phyloP scores from a whole-genome alignment of 495 filamentous ascomycete species.

The Filosporella fistucella region DNA sequence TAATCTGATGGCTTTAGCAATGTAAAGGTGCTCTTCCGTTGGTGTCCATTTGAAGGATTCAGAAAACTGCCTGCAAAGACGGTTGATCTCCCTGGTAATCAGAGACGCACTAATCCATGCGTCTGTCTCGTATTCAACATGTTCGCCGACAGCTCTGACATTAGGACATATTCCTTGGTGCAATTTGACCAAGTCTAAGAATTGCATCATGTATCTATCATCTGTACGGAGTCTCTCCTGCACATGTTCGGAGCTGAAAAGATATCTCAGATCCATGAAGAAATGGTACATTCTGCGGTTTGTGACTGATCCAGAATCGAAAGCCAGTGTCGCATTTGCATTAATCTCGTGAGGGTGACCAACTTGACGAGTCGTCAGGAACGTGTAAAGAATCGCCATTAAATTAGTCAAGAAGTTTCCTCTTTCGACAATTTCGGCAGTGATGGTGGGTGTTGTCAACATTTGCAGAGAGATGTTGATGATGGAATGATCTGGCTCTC shows the following conservation, averaged over 20 bases:
- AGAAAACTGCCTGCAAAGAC: slow-evolving; percentile 79
- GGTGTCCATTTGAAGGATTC: slow-evolving; percentile 72
- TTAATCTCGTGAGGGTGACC: slow-evolving; percentile 86
- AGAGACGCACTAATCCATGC: slow-evolving; percentile 96
- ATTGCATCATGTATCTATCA: slow-evolving; percentile 84
- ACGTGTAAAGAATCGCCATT: slow-evolving; percentile 95
- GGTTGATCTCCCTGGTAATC: slow-evolving; percentile 91
- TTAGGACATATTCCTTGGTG: slow-evolving; percentile 98
- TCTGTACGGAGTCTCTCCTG: slow-evolving; percentile 77
- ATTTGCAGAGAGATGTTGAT: slow-evolving; percentile 96
- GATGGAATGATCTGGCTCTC: slow-evolving; percentile 96
- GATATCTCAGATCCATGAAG: slow-evolving; percentile 86
- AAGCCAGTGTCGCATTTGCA: slow-evolving; percentile 77
- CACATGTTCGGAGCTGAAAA: slow-evolving; percentile 82
- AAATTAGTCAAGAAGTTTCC: slow-evolving; percentile 97
- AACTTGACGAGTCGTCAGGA: slow-evolving; percentile 91
- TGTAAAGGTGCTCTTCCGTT: slow-evolving; percentile 54
- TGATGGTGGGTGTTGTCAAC: slow-evolving; percentile 94
- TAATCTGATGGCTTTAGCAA: slow-evolving; percentile 68
- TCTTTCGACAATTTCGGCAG: slow-evolving; percentile 84
- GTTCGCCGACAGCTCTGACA: slow-evolving; percentile 82
- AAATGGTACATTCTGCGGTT: slow-evolving; percentile 96
- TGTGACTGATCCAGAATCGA: slow-evolving; percentile 87
- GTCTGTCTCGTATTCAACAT: slow-evolving; percentile 97
- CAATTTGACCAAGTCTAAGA: slow-evolving; percentile 90